Conservation (phyloP, 208 protist genomes). For the Leishmania arabica region DNA sequence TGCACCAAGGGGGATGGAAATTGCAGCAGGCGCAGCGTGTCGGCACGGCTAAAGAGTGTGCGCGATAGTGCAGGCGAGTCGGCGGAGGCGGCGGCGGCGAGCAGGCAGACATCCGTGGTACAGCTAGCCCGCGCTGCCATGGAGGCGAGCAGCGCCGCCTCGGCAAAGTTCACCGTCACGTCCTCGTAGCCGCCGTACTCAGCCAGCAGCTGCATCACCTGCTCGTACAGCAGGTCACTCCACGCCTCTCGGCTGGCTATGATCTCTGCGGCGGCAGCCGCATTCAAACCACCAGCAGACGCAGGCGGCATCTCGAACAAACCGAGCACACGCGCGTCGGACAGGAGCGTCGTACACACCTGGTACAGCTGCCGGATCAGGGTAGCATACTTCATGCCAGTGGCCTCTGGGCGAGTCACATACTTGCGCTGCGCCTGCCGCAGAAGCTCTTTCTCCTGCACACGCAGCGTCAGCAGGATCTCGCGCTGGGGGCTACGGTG, state of each 20-base stretch:
- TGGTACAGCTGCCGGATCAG: conserved; percentile 73
- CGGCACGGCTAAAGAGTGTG: conserved; percentile 44
- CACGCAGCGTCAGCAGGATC: conserved; percentile 41
- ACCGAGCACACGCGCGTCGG: conserved; percentile 61
- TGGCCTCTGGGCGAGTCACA: conserved; percentile 59
- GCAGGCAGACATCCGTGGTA: conserved; percentile 15
- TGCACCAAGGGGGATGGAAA: conserved; percentile 46
- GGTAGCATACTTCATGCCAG: conserved; percentile 74
- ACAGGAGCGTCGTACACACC: conserved; percentile 61
- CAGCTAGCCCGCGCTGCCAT: conserved; percentile 66
- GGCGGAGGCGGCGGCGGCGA: conserved; percentile 7
- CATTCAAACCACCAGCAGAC: conserved; percentile 4
- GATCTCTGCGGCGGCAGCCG: conserved; percentile 15
- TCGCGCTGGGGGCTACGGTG: conserved; percentile 39
- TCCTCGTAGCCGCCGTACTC: conserved; percentile 90
- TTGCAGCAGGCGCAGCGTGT: conserved; percentile 66
- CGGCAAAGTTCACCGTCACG: conserved; percentile 77
- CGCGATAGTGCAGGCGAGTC: not conserved
- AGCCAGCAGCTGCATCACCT: conserved; percentile 62
- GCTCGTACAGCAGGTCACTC: conserved; percentile 79
- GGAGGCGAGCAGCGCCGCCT: conserved; percentile 73
- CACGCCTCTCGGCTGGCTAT: conserved; percentile 46
- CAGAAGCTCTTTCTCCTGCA: conserved; percentile 39
- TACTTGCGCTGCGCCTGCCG: conserved; percentile 38
- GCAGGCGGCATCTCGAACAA: conserved; percentile 23